Base-by-base conservation (phyloP, 768 basidiomycete genomes). In the Podaxis sp. region DNA sequence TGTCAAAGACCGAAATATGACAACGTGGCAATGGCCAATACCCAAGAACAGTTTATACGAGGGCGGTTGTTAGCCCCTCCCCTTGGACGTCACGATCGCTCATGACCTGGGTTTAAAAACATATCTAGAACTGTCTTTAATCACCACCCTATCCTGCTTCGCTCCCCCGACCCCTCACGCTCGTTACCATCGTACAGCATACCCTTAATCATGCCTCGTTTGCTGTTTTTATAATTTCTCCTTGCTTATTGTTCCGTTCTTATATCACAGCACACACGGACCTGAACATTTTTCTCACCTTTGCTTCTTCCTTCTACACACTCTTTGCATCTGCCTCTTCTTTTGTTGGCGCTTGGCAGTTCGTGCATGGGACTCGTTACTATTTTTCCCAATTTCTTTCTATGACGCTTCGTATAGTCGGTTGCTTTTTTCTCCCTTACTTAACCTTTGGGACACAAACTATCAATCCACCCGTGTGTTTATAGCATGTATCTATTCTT, bases 1-100 rank as follows among this genome's bases (percentile, higher is more conserved):
- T 57, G 1, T 19, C n/a, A 65, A 82, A 80, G 80, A 33, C 68
- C 69, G 74, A 6, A 81, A 83, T 57, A 66, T 73, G 59, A 80
- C 80, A 41, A 63, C 66, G 36, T 83, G 82, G 82, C 69, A 71
- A 33, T 80, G 76, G 70, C 64, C 65, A 11, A 76, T 71, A 63
- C 81, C 81, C 17, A 77, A 70, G 68, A 83, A 82, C 29, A 9
- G 25, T 33, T 55, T 60, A 53, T 41, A 41, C 43, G 40, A 41
- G 55, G 55, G 55, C 8, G 37, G 54, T 40, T 55, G 54, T 22
- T 55, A 55, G 36, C 36, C 13, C 54, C n/a, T 50, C 38, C 15
- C 36, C 47, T 50, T 50, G 11, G 47, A 24, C 24, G 22, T 50
- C 22, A 55, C 54, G 54, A 55, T 19, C 22, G 54, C 54, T 40